These are phyloP conservation scores for Parmelia sp. DNA, from an alignment of 495 filamentous ascomycete genomes.

Conservation along the genomic window DNA sequence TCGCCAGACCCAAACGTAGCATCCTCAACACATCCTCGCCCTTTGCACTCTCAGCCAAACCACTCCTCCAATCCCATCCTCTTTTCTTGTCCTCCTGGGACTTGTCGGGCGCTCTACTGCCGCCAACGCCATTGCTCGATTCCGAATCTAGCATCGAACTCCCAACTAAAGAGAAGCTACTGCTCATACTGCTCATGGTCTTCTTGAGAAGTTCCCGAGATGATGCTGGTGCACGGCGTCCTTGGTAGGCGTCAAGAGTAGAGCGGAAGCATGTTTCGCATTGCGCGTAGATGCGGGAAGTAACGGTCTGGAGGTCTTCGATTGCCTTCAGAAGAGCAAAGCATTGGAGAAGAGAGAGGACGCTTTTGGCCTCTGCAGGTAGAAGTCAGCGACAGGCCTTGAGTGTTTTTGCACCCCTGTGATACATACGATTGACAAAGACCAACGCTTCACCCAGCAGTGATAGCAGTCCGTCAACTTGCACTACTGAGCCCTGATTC, in stretches of 20 bases:
- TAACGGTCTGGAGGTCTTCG: conserved; percentile 75
- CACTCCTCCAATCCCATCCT: conserved; percentile 82
- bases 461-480: conserved; percentile 76
- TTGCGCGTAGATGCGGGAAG: conserved; percentile 58
- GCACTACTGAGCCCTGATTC: conserved; percentile 67
- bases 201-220: conserved; percentile 63
- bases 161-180: conserved; percentile 63
- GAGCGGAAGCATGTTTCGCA: conserved; percentile 63
- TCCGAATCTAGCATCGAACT: conserved; percentile 65
- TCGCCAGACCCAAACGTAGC: conserved; percentile 67
- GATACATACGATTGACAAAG: conserved; percentile 57
- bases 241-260: conserved; percentile 42
- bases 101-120: conserved; percentile 32
- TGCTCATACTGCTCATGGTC: conserved; percentile 53
- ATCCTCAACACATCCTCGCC: conserved; percentile 64
- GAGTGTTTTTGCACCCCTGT: background rate
- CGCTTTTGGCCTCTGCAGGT: conserved; percentile 36
- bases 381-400: conserved; percentile 5
- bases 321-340: conserved; percentile 69
- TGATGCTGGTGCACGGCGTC: conserved; percentile 45
- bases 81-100: conserved; percentile 37
- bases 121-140: conserved; percentile 46
- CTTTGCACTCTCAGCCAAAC: conserved; percentile 48
- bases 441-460: conserved; percentile 76
- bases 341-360: conserved; percentile 58